Percentiles rank a stretch among this genome's conserved stretches.
Evolutionary conservation across 176 grass and related monocot genomes (phyloP).

Genomic region (Metroxylon sagu): DNA sequence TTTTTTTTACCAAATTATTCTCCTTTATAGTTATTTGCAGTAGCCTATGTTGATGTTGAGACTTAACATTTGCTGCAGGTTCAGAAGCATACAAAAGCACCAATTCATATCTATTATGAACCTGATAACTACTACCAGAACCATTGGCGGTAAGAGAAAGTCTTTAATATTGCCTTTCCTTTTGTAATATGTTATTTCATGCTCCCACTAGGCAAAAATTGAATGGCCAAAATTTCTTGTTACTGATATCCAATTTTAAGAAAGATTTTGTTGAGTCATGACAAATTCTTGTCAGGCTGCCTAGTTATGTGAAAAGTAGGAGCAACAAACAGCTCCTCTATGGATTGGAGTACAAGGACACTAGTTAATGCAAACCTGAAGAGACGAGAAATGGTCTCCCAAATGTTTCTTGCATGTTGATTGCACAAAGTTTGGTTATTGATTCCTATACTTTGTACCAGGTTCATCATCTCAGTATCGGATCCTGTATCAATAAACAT

Average conservation of each 20-base stretch:
- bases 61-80: constrained; percentile 38
- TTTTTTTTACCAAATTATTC: background rate
- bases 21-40: background rate
- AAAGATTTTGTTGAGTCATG: background rate
- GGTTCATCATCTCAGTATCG: too few species aligned
- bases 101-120: constrained; percentile 93
- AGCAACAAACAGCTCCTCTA: constrained; percentile 64
- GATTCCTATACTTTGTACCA: constrained; percentile 31
- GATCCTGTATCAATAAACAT: too few species aligned
- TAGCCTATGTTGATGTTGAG: background rate
- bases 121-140: constrained; percentile 94
- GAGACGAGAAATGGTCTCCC: constrained; percentile 41
- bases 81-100: constrained; percentile 64
- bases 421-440: constrained; percentile 90
- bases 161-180: background rate
- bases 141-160: constrained; percentile 52
- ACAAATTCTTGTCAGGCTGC: constrained; percentile 12
- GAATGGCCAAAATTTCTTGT: too few species aligned
- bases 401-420: constrained; percentile 77
- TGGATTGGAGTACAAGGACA: constrained; percentile 43
- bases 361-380: constrained; percentile 41
- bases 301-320: constrained; percentile 82
- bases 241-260: background rate
- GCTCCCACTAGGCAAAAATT: too few species aligned
- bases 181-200: constrained; percentile 9